These are phyloP conservation scores for Brasenia schreberi DNA, from an alignment of 164 flowering plant species.

Conservation along the genomic window DNA sequence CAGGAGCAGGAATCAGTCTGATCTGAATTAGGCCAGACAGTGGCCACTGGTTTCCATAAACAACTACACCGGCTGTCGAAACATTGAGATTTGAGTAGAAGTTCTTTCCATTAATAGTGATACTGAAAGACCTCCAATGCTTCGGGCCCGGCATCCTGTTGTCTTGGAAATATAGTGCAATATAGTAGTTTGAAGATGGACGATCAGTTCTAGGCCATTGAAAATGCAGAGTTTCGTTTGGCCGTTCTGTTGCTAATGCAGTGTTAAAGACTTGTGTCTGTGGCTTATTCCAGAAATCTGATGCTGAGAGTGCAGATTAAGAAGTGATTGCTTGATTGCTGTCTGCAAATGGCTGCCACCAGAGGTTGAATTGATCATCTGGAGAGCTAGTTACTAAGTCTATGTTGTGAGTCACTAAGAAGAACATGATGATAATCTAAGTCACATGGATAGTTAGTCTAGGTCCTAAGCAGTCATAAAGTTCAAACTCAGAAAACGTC, in stretches of 20 bases:
- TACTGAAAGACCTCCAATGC: constrained; percentile 74
- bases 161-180: constrained; percentile 84
- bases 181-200: constrained; percentile 40
- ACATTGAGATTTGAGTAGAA: constrained; percentile 56
- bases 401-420: neutral
- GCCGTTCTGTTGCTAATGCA: constrained; percentile 56
- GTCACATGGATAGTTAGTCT: too few relatives aligned
- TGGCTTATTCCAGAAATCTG: constrained; percentile 82
- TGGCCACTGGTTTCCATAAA: constrained; percentile 48
- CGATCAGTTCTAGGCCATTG: constrained; percentile 56
- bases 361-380: constrained; percentile 75
- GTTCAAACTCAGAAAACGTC: neutral
- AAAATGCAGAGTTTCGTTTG: constrained; percentile 25
- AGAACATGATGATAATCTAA: neutral
- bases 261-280: constrained; percentile 36
- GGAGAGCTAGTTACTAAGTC: constrained; percentile 53
- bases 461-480: neutral
- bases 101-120: constrained; percentile 40
- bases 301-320: constrained; percentile 28
- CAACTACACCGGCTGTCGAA: constrained; percentile 40
- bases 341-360: constrained; percentile 60
- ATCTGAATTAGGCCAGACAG: constrained; percentile 52
- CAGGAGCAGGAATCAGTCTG: constrained; percentile 28
- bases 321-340: constrained; percentile 30
- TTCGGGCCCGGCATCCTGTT: constrained; percentile 43